These are phyloP conservation scores for Thermomucor indicae-seudaticae DNA, from an alignment of 371 early-diverging fungal genomes.

Conservation along the genomic window DNA sequence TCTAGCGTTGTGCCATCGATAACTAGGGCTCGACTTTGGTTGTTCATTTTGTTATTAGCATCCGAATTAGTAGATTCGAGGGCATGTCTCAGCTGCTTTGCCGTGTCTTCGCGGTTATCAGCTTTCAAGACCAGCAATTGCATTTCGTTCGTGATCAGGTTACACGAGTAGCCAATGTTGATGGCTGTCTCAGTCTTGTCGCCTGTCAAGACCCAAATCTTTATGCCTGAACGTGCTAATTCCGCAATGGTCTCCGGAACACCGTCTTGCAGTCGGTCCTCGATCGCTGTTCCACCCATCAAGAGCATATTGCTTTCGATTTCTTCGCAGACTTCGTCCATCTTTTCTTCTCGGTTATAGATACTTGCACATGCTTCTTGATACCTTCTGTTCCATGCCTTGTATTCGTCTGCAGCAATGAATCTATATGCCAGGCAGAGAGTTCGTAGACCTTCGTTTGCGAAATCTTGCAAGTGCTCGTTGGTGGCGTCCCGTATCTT, in stretches of 20 bases:
- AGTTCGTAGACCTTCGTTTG: slow-evolving; percentile 85
- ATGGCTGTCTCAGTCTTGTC: slow-evolving; percentile 89
- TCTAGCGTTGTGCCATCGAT: slow-evolving; percentile 91
- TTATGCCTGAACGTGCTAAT: slow-evolving; percentile 80
- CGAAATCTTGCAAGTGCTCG: slow-evolving; percentile 65
- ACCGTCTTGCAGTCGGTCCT: slow-evolving; percentile 89
- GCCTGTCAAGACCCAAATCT: slow-evolving; percentile 94
- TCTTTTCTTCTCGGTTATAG: slow-evolving; percentile 66
- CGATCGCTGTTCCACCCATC: slow-evolving; percentile 90
- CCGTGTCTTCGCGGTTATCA: slow-evolving; percentile 50
- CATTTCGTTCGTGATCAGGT: slow-evolving; percentile 66
- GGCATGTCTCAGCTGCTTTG: slow-evolving; percentile 61
- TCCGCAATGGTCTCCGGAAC: slow-evolving; percentile 81
- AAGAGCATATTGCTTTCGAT: slow-evolving; percentile 71
- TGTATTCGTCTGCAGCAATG: slow-evolving; percentile 69
- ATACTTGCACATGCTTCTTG: slow-evolving; percentile 63
- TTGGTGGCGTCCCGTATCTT: slow-evolving; percentile 23
- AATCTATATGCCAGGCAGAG: slow-evolving; percentile 77
- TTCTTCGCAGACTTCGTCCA: slow-evolving; percentile 67
- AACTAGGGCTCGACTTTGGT: slow-evolving; percentile 71
- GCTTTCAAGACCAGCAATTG: slow-evolving; percentile 65
- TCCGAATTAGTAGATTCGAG: slow-evolving; percentile 30
- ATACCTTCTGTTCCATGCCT: slow-evolving; percentile 53
- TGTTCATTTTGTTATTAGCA: slow-evolving; percentile 4
- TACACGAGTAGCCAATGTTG: slow-evolving; percentile 80